Base-by-base conservation (phyloP, 176 grass and related monocot genomes). In the Thalia dealbata region DNA sequence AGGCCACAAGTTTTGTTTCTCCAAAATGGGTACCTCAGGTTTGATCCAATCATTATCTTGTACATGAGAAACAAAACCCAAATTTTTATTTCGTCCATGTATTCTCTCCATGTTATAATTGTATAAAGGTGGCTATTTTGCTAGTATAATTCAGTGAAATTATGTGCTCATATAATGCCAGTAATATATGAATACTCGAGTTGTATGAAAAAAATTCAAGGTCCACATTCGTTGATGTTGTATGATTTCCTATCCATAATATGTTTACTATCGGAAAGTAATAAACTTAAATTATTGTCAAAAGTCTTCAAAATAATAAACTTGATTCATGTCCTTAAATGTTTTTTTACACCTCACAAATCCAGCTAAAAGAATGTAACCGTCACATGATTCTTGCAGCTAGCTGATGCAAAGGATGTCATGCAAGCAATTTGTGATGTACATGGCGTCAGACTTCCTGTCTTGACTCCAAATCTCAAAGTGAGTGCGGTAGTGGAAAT, bases 1-100 rank as follows among this genome's bases (percentile, higher is more conserved):
- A 97, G 78, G 95, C 87, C 72, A 92, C 95, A 74, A 97, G 95
- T 86, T 97, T 97, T 84, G 95, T 97, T 63, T 97, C 95, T 48
- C 90, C 90, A 62, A 97, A 90, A 91, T 92, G 95, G 95, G 81
- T 97, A 48, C 95, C 90, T 2, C 95, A 97, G 95, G 95, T 97
- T 80, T 81, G 11, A 21, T 21, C 8, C 28, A 38, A 38, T 38
- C 1, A 2, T 38, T 38, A 38, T 2, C 45, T 48, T 8, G 11
- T 1, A 8, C 6, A 4, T 48, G 45, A 48, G 11, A 2, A 8
- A 48, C 42, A 48, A 48, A 10, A 48, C 11, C 11, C 5, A 48
- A 48, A 2, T 48, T 48, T 48, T 48, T 7, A 8, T 48, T 48
- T 48, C 6, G 4, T 48, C 11, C 11, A 13, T 48, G 45, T 9